Base-by-base conservation (phyloP, 176 grass and related monocot genomes). In the Typha latifolia region DNA sequence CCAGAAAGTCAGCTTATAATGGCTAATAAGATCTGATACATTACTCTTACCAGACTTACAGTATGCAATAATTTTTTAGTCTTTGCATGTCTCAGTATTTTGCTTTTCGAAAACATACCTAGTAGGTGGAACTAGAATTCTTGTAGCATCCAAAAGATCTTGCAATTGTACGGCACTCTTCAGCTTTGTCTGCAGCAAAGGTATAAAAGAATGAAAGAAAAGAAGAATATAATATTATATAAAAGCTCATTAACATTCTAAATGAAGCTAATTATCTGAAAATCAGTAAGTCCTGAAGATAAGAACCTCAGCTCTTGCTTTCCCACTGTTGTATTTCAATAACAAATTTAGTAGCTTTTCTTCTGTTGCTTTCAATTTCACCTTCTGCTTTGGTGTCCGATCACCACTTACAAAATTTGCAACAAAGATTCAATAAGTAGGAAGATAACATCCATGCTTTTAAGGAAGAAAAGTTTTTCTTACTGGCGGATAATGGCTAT, bases 351-450 rank as follows among this genome's bases (percentile, higher is more conserved):
- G 76, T 69, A 96, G 82, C 64, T 89, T 96, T 77, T 96, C 92
- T 84, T 96, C 87, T 19, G 82, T 96, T 72, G 91, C 85, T 70
- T 91, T 96, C 74, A 96, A 77, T 66, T 96, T 96, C 56, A 96
- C 92, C 65, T 96, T 96, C 69, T 96, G 92, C 82, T 96, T 96
- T 72, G 92, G 92, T 68, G 87, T 96, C 69, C 92, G 87, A 79
- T 96, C 92, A 53, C 92, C 92, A 81, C 92, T 96, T 74, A 61
- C 24, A 74, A 57, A 78, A 79, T 79, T 71, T 77, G 32, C 66
- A 12, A 80, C 4, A 64, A 83, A 74, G 14, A 72, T 78, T 26
- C 47, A 83, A 49, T 70, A 79, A 72, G 43, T 14, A 64, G n/a
- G 69, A 65, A 68, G 11, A 69, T 18, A 51, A 50, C 62, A 21